phyloP scores from a whole-genome alignment of 352 stramenopile genomes.

The Globisporangium paddicum region DNA sequence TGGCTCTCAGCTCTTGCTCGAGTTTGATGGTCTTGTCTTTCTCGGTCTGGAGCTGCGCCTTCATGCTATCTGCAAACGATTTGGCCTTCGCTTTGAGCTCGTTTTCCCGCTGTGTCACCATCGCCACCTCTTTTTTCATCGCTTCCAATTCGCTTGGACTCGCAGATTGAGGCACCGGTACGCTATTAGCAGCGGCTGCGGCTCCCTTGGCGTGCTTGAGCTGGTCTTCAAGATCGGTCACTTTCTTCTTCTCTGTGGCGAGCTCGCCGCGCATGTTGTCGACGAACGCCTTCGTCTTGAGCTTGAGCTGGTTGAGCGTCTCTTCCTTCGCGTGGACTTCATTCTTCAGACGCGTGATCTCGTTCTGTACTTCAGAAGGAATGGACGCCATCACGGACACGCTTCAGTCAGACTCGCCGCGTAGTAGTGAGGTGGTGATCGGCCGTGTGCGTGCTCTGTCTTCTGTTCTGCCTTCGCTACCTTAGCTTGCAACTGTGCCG shows the following conservation, averaged over 20 bases:
- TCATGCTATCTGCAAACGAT: conserved; percentile 64
- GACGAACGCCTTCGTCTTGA: conserved; percentile 82
- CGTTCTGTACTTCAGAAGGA: conserved; percentile 27
- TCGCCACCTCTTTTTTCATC: conserved; percentile 41
- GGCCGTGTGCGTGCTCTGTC: neutral
- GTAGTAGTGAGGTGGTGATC: neutral
- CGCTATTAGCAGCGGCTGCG: neutral
- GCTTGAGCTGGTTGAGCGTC: conserved; percentile 75
- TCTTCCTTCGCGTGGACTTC: conserved; percentile 73
- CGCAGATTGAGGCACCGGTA: neutral
- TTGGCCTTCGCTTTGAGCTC: conserved; percentile 71
- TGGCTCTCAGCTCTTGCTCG: conserved; percentile 50
- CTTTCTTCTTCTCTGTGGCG: conserved; percentile 59
- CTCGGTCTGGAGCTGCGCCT: conserved; percentile 51
- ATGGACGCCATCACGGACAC: conserved; percentile 2
- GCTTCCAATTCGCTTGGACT: conserved; percentile 24
- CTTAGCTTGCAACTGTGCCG: neutral
- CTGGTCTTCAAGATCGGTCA: conserved; percentile 47
- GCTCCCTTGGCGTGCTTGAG: conserved; percentile 25
- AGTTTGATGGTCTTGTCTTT: conserved; percentile 46
- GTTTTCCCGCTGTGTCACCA: conserved; percentile 40
- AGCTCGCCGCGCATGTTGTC: conserved; percentile 73
- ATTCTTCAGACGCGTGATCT: conserved; percentile 47
- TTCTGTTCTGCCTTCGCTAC: neutral
- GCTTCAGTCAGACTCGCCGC: neutral